Conservation (phyloP, 345 rosid genomes). For the Sisymbrium irio region DNA sequence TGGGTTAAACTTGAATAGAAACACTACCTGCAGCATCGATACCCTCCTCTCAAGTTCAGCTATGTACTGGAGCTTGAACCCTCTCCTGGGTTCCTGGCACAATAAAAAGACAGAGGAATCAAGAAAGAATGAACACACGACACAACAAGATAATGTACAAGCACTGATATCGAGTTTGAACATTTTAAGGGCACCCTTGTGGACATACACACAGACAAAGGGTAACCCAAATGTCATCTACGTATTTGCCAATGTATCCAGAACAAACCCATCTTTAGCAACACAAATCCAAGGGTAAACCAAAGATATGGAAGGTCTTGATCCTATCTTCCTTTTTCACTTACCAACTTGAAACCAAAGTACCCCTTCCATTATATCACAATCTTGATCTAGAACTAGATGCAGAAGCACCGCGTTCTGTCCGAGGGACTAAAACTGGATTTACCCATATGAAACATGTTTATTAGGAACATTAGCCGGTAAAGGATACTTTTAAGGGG, state of each 20-base stretch:
- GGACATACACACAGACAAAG: background rate
- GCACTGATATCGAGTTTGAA: background rate
- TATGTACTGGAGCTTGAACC: conserved; percentile 37
- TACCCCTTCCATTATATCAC: too few species aligned
- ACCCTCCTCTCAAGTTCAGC: too few species aligned
- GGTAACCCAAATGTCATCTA: background rate
- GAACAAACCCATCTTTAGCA: background rate
- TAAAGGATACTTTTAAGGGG: background rate
- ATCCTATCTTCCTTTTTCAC: too few species aligned
- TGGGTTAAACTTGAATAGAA: too few species aligned
- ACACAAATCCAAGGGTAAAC: conserved; percentile 5
- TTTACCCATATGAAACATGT: background rate
- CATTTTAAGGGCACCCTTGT: conserved; percentile 3
- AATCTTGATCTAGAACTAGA: too few species aligned
- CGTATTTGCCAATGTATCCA: background rate
- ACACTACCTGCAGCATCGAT: too few species aligned
- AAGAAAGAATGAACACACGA: background rate
- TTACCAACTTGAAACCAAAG: too few species aligned
- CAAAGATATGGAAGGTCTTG: conserved; percentile 4
- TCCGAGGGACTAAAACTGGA: conserved; percentile 1
- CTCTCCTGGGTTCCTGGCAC: conserved; percentile 61
- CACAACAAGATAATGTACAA: conserved; percentile 7
- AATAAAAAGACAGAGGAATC: background rate
- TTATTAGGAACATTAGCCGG: background rate
- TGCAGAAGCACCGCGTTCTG: too few species aligned